Evolutionary conservation across 2,329 filamentous ascomycete species (phyloP).

Genomic region (Diaporthe sp.): DNA sequence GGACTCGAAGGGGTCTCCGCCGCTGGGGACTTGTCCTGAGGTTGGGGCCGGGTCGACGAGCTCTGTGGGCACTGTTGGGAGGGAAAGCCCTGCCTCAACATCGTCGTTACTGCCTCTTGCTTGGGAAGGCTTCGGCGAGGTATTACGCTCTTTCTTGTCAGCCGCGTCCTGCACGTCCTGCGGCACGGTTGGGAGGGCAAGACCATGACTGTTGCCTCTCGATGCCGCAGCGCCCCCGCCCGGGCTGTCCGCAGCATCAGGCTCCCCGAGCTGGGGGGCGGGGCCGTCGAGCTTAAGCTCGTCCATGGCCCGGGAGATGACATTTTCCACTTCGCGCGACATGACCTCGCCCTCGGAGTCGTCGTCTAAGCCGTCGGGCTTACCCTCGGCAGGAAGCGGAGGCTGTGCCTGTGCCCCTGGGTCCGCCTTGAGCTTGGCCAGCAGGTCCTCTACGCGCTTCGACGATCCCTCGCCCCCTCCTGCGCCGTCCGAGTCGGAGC

Average conservation of each 20-base stretch:
- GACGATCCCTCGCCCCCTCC: constrained; percentile 43
- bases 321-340: constrained; percentile 53
- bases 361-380: constrained; percentile 37
- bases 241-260: constrained; percentile 30
- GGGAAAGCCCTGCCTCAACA: constrained; percentile 45
- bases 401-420: constrained; percentile 37
- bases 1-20: constrained; percentile 50
- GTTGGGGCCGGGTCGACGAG: constrained; percentile 50
- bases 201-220: not conserved
- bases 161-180: not conserved
- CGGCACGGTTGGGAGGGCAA: constrained; percentile 25
- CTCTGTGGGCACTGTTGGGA: constrained; percentile 59
- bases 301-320: constrained; percentile 58
- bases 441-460: constrained; percentile 33
- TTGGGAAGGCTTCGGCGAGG: not conserved
- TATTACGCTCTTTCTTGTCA: not conserved
- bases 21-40: constrained; percentile 2
- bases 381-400: not conserved
- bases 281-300: constrained; percentile 52
- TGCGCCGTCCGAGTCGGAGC: constrained; percentile 32
- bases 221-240: not conserved
- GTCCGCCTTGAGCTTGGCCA: constrained; percentile 38
- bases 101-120: constrained; percentile 29
- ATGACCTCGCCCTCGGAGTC: constrained; percentile 65
- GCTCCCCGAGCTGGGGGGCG: constrained; percentile 2